A percentile compares a stretch with the other conserved stretches of the same genome.
phyloP scores from a whole-genome alignment of 2,329 filamentous ascomycete species.

The Nothophoma quercina region DNA sequence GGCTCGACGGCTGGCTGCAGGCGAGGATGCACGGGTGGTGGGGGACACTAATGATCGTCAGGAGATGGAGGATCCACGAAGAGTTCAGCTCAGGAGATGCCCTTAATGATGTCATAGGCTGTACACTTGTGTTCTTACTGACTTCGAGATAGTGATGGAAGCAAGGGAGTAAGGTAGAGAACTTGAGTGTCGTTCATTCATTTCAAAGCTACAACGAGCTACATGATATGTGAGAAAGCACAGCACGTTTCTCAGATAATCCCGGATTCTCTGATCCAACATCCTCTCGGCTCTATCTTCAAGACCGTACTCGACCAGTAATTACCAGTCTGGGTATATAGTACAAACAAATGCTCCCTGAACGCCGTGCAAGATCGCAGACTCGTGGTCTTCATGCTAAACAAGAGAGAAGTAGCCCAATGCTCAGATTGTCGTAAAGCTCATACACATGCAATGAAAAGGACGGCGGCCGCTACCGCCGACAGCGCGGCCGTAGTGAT shows the following conservation, averaged over 20 bases:
- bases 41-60: constrained; percentile 9
- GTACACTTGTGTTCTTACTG: background rate
- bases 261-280: background rate
- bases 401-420: background rate
- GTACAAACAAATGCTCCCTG: constrained; percentile 27
- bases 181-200: constrained; percentile 3
- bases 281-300: no score
- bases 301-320: background rate
- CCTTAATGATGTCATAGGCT: background rate
- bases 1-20: constrained; percentile 12
- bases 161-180: background rate
- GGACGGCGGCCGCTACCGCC: background rate
- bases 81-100: background rate
- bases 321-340: constrained; percentile 37
- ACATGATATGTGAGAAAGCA: background rate
- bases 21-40: background rate
- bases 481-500: background rate
- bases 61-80: constrained; percentile 9
- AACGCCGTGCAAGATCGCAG: constrained; percentile 22
- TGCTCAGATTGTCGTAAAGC: background rate
- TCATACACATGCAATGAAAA: background rate
- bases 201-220: constrained; percentile 1
- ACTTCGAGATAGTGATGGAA: background rate
- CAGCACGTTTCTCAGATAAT: no score
- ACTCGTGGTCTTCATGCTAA: constrained; percentile 7